Percentiles rank a stretch among this genome's conserved stretches.
phyloP scores from a whole-genome alignment of 768 basidiomycete species.

The Amanita jacksonii region DNA sequence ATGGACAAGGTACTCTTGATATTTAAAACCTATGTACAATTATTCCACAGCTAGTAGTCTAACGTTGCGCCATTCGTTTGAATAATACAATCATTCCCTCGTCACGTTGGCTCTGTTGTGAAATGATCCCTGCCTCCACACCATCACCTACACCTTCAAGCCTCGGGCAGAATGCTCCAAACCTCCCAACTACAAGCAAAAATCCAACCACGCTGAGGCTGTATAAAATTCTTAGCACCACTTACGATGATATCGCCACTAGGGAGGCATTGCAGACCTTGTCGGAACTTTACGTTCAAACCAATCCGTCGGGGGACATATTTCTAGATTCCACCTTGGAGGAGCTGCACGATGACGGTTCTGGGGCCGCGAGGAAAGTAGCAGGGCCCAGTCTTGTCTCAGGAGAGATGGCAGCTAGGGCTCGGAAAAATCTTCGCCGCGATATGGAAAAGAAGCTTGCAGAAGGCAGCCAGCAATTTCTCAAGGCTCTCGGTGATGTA shows the following conservation, averaged over 20 bases:
- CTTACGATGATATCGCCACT: conserved; percentile 69
- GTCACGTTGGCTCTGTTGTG: too few relatives aligned
- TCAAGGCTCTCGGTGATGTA: conserved; percentile 80
- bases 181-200: conserved; percentile 23
- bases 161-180: conserved; percentile 15
- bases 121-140: neutral
- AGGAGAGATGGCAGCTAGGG: conserved; percentile 61
- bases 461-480: conserved; percentile 73
- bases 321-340: conserved; percentile 17
- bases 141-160: conserved; percentile 10
- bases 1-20: too few relatives aligned
- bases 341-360: conserved; percentile 25
- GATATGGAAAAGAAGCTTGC: conserved; percentile 82
- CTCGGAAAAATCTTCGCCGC: conserved; percentile 68
- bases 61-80: too few relatives aligned
- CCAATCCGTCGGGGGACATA: conserved; percentile 22
- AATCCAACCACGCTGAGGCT: conserved; percentile 80
- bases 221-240: conserved; percentile 85
- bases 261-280: conserved; percentile 76
- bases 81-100: too few relatives aligned
- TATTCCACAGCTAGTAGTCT: too few relatives aligned
- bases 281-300: conserved; percentile 60
- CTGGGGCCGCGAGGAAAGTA: conserved; percentile 14
- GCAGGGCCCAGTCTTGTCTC: conserved; percentile 21
- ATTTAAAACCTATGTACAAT: too few relatives aligned